Evolutionary conservation across 2,329 filamentous ascomycete genomes (phyloP), one percentile per base, ranked within the genome.

Genomic region (Ophiostoma sp.): DNA sequence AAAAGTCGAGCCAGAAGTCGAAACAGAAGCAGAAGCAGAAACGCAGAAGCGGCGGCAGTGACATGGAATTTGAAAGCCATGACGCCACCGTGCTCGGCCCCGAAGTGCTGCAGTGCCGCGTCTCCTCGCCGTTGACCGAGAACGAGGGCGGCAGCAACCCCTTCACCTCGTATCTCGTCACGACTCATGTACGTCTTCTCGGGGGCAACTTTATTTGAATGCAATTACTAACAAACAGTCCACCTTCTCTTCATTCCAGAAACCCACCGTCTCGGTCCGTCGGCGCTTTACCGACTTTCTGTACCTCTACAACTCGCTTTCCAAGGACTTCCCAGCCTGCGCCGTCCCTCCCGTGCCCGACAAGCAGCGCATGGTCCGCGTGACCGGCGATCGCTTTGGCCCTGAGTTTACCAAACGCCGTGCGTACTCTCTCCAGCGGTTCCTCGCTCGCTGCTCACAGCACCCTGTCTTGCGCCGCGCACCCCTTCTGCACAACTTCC

Each of bases 361-460:
- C 81, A 99, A 98, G 84, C 94, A 98, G 84, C 96, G 96, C 81
- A 97, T 99, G 92, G 93, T 97, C 77, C 98, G 98, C 78, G 95
- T 98, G 68, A 91, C 94, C 48, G 95, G 95, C 75, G 94, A 98
- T 82, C 90, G 95, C 73, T 99, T 99, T 80, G 93, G 94, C 10
- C 81, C 90, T 67, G 95, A 98, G 80, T 99, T 99, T 79, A 99
- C 93, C 44, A 85, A 88, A 65, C 89, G 95, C 44, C 89, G 95
- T 75, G 93, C 93, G 68, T 91, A 94, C 83, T 97, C 94, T 3
- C 85, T 99, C 68, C 90, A 96, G 80, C 91, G 95, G 68, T 99
- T 99, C 78, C 85, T 99, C 65, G 88, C 90, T 76, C 91, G 95
- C 4, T 83, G 97, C 70, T 89, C 94, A 3, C 84, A 97, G 64